Percentiles rank a stretch among this genome's conserved stretches.
These are phyloP conservation scores for Aphanomyces stellatus DNA, from an alignment of 352 stramenopile species.

Conservation along the genomic window DNA sequence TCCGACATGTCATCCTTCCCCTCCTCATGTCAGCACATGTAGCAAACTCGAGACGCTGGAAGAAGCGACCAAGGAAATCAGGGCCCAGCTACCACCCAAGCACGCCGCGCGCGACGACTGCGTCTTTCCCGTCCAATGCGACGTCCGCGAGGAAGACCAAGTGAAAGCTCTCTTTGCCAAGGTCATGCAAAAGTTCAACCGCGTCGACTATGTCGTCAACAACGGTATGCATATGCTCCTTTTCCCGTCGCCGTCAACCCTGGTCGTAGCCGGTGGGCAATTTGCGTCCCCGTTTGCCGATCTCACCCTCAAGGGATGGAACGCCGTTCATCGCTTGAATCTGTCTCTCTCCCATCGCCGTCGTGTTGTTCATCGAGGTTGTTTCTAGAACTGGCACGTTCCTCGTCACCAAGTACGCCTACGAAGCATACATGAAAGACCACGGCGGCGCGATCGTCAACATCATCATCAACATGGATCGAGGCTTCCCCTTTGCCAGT, in stretches of 20 bases:
- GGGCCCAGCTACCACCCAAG: constrained; percentile 33
- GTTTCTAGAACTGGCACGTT: constrained; percentile 79
- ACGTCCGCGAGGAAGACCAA: constrained; percentile 66
- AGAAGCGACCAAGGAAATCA: constrained; percentile 46
- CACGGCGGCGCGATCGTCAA: constrained; percentile 91
- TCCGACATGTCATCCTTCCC: constrained; percentile 18
- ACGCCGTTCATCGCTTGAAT: constrained; percentile 90
- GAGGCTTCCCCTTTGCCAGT: constrained; percentile 88
- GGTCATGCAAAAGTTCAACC: constrained; percentile 66
- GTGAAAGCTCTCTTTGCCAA: constrained; percentile 62
- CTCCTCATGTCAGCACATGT: background rate
- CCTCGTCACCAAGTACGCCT: constrained; percentile 87
- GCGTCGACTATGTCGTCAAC: constrained; percentile 90
- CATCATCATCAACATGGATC: constrained; percentile 91
- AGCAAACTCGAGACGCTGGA: constrained; percentile 64
- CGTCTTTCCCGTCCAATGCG: constrained; percentile 52
- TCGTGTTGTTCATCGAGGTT: background rate
- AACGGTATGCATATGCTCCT: constrained; percentile 50
- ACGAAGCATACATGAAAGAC: constrained; percentile 91
- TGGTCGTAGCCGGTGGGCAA: constrained; percentile 76
- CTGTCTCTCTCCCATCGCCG: constrained; percentile 30
- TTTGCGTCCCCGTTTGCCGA: constrained; percentile 85
- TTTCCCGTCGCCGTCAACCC: background rate
- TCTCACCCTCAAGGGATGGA: constrained; percentile 85
- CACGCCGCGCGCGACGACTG: constrained; percentile 24